Evolutionary conservation across 768 basidiomycete species (phyloP).

Genomic region (Flagelloscypha sp.): DNA sequence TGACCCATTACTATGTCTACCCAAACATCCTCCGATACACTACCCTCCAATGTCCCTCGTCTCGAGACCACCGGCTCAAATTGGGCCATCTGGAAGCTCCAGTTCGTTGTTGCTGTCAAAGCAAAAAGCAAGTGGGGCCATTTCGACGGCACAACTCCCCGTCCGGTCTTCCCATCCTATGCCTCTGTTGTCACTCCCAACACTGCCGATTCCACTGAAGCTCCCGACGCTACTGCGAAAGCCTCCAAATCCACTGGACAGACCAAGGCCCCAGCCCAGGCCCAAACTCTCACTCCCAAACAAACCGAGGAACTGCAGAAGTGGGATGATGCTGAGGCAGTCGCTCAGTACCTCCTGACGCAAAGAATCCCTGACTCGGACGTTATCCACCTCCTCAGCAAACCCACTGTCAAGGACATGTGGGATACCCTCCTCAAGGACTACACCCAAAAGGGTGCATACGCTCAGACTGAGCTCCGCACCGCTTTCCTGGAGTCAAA

Average conservation of each 20-base stretch:
- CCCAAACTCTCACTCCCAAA: no score
- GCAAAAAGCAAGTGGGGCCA: slow-evolving; percentile 11
- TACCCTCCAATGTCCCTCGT: slow-evolving; percentile 1
- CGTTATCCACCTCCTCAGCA: background rate
- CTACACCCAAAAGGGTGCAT: background rate
- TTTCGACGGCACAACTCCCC: slow-evolving; percentile 8
- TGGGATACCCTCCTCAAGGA: background rate
- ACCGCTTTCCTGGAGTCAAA: no score
- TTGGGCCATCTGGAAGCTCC: slow-evolving; percentile 44
- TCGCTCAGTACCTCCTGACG: background rate
- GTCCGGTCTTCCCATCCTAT: slow-evolving; percentile 4
- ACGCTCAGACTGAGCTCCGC: background rate
- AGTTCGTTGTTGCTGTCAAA: slow-evolving; percentile 38
- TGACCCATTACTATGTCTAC: no score
- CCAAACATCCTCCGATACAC: no score
- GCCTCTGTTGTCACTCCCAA: background rate
- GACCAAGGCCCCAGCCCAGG: no score
- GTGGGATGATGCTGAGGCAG: background rate
- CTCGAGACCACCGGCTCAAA: slow-evolving; percentile 36
- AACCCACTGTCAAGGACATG: background rate
- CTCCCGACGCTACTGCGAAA: slow-evolving; percentile 6
- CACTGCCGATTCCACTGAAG: background rate
- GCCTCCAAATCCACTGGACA: no score
- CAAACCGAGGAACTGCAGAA: no score
- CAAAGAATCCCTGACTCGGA: background rate